phyloP scores from a whole-genome alignment of 345 rosid species.

The Isatis tinctoria region DNA sequence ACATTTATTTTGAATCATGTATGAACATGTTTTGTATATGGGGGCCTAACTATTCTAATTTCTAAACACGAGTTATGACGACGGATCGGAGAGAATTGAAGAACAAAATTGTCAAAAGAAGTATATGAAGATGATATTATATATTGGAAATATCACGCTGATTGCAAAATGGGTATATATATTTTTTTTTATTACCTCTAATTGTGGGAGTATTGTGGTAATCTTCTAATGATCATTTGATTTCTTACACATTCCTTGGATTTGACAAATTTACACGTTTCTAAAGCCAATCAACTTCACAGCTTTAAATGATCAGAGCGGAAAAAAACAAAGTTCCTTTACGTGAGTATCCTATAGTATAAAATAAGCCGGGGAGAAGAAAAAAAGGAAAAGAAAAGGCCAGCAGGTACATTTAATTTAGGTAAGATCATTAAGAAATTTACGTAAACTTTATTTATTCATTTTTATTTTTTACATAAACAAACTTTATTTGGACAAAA shows the following conservation, averaged over 20 bases:
- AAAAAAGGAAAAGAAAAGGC: background rate
- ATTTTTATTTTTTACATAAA: background rate
- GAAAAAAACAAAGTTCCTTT: constrained; percentile 20
- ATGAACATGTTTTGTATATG: background rate
- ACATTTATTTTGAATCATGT: background rate
- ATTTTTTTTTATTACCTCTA: background rate
- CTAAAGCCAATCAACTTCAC: background rate
- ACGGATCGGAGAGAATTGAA: background rate
- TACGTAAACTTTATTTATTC: background rate
- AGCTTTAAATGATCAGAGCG: constrained; percentile 6
- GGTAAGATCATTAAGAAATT: constrained; percentile 9
- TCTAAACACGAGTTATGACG: background rate
- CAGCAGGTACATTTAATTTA: constrained; percentile 19
- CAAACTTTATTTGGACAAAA: background rate
- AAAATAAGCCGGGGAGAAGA: background rate
- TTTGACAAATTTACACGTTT: constrained; percentile 7
- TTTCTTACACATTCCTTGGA: background rate
- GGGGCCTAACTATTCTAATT: background rate
- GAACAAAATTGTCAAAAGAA: background rate
- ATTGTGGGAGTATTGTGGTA: background rate
- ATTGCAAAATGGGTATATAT: background rate
- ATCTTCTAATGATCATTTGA: background rate
- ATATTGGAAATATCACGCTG: background rate
- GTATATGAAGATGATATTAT: background rate
- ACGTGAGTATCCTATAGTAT: background rate